Conservation (phyloP, 169 alveolate genomes). For the Babesia ovata region DNA sequence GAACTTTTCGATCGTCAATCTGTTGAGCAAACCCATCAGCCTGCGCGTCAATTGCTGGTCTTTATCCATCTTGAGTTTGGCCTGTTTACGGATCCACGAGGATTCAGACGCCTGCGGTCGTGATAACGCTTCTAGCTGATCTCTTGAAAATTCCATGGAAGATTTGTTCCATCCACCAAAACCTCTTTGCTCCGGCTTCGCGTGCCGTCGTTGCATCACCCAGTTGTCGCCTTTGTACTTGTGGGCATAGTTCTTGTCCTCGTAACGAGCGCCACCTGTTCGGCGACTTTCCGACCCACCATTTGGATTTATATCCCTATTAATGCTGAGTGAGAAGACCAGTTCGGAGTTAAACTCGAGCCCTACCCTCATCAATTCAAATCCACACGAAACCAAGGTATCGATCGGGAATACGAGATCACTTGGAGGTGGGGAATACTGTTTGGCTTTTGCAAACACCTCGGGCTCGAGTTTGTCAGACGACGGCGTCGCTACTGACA, state of each 20-base stretch:
- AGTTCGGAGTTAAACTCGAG: not conserved
- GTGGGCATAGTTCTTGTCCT: slow-evolving; percentile 18
- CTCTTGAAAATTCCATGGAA: slow-evolving; percentile 63
- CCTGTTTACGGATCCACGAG: slow-evolving; percentile 75
- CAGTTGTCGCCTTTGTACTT: slow-evolving; percentile 43
- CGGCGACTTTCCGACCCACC: slow-evolving; percentile 15
- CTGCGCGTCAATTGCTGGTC: slow-evolving; percentile 69
- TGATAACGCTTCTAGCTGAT: slow-evolving; percentile 37
- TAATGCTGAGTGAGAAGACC: no score
- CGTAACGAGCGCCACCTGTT: not conserved
- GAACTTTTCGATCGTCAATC: slow-evolving; percentile 75
- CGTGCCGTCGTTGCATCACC: slow-evolving; percentile 4
- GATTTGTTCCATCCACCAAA: slow-evolving; percentile 27
- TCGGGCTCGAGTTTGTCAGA: no score
- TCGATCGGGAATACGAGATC: not conserved
- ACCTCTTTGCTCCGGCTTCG: slow-evolving; percentile 5
- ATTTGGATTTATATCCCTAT: slow-evolving; percentile 6
- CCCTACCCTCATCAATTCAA: not conserved
- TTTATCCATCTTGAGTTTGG: slow-evolving; percentile 70
- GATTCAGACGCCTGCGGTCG: slow-evolving; percentile 66
- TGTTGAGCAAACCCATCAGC: slow-evolving; percentile 78
- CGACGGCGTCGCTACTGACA: no score
- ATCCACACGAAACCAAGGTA: not conserved
- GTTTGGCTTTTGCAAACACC: no score
- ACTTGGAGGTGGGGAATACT: not conserved